Base-by-base conservation (phyloP, 2,329 filamentous ascomycete species). In the Alternaria incomplexa region DNA sequence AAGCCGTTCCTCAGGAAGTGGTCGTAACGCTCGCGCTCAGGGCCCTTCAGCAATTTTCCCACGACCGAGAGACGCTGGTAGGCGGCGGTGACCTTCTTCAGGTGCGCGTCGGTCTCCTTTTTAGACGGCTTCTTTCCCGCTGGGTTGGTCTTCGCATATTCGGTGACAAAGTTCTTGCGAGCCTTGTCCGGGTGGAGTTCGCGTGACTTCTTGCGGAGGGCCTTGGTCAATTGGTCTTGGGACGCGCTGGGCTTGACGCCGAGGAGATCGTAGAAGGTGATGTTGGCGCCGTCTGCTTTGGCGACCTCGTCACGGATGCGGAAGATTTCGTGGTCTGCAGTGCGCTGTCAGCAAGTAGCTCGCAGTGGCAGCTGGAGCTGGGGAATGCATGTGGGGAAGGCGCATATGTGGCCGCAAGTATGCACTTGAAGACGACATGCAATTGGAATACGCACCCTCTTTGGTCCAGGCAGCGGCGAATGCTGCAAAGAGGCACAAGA, bases 101-200 rank as follows among this genome's bases (percentile, higher is more conserved):
- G 84, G 70, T 92, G 92, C 28, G 89, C 86, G 69, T 90, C 89
- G 80, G 97, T 87, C 82, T 97, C 91, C 62, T 88, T 84, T 73
- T 92, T 84, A 10, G 89, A 86, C 7, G 93, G 93, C 23, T 87
- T 84, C 66, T 83, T 82, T 74, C 84, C 73, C 61, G 86, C 76
- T 64, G 85, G 86, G 56, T 86, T 85, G 68, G 86, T 73, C 47
- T 77, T 74, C 10, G 74, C 85, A 74, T 88, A 89, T 77, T 91
- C 89, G 67, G 91, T 87, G 65, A 91, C 85, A 81, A 96, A 92
- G 79, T 90, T 86, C 81, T 94, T 92, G 81, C 91, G 93, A 73
- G 95, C 94, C 85, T 98, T 99, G 88, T 99, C 96, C 1, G 96
- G 96, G 80, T 99, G 96, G 51, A 97, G 85, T 56, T 88, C 85